A percentile compares a stretch with the other conserved stretches of the same genome.
Evolutionary conservation across 2,329 filamentous ascomycete species (phyloP).

Genomic region (Talaromyces sp.): DNA sequence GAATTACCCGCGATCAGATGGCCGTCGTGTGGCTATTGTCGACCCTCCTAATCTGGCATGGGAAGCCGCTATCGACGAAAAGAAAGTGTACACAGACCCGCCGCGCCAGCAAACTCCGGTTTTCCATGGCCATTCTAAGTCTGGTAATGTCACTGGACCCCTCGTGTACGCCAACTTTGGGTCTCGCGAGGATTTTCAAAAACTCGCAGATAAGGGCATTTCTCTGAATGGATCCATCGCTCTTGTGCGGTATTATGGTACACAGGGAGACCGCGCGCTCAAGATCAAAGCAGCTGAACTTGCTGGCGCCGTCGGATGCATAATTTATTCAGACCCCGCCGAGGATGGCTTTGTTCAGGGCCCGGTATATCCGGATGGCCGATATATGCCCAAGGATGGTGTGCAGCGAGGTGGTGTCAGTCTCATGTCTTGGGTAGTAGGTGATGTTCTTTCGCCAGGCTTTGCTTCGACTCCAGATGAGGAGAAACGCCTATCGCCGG

Average conservation of each 20-base stretch:
- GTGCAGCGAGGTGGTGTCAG: slow-evolving; percentile 80
- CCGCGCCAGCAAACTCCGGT: slow-evolving; percentile 65
- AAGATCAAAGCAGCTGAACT: slow-evolving; percentile 89
- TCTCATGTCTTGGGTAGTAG: slow-evolving; percentile 75
- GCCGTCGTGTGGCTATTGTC: slow-evolving; percentile 76
- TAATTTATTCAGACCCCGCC: slow-evolving; percentile 87
- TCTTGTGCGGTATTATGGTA: slow-evolving; percentile 74
- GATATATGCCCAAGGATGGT: slow-evolving; percentile 74
- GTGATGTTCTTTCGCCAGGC: slow-evolving; percentile 88
- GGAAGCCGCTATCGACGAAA: slow-evolving; percentile 81
- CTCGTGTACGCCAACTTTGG: slow-evolving; percentile 93
- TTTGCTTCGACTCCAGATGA: slow-evolving; percentile 56
- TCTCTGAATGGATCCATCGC: slow-evolving; percentile 75
- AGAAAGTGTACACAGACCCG: slow-evolving; percentile 60
- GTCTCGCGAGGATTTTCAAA: slow-evolving; percentile 74
- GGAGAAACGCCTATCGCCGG: slow-evolving; percentile 60
- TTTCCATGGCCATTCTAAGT: slow-evolving; percentile 86
- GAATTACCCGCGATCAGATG: slow-evolving; percentile 78
- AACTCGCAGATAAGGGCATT: slow-evolving; percentile 65
- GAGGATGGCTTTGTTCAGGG: slow-evolving; percentile 78
- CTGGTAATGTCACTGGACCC: slow-evolving; percentile 79
- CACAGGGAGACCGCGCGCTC: slow-evolving; percentile 65
- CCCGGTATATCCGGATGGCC: slow-evolving; percentile 68
- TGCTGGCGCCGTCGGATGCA: slow-evolving; percentile 78
- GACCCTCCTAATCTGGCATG: slow-evolving; percentile 64